Base-by-base conservation (phyloP, 208 protist genomes). In the Porcisia hertigi region DNA sequence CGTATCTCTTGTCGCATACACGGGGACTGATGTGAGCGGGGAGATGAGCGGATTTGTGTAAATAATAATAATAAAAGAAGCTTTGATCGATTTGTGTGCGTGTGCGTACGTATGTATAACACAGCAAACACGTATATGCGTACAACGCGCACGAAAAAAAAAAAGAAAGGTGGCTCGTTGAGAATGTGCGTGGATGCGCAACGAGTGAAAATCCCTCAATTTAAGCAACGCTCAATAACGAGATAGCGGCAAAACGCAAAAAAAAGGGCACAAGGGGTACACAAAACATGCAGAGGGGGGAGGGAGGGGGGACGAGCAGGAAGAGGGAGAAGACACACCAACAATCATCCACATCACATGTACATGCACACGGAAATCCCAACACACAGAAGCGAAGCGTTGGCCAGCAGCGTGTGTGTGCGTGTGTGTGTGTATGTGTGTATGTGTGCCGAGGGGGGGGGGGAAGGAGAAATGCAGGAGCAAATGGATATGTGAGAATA, bases 221-320 rank as follows among this genome's bases (percentile, higher is more conserved):
- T 36, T 23, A 14, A 59, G 45, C n/a, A 71, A 14, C 23, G n/a
- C 53, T 71, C 49, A 36, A 52, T 9, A 30, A 30, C 18, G 69
- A 6, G 67, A 77, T 11, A 62, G 69, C 9, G 12, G 16, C 47
- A 43, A 18, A 34, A 63, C 77, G 25, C 2, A 76, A 76, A 77
- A 45, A 0, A 34, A 75, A n/a, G 49, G 71, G 36, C 53, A n/a
- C 53, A 45, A 18, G 59, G 16, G 20, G 20, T 11, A 71, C 63
- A n/a, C 18, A 71, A 58, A 47, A 65, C 16, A 65, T n/a, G n/a
- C n/a, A n/a, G n/a, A n/a, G n/a, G n/a, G n/a, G n/a, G n/a, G n/a
- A n/a, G n/a, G n/a, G n/a, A n/a, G n/a, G n/a, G n/a, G n/a, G n/a
- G n/a, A n/a, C n/a, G n/a, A n/a, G n/a, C n/a, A n/a, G n/a, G n/a